Evolutionary conservation across 768 basidiomycete genomes (phyloP), one percentile per base, ranked within the genome.

Genomic region (Lactifluus volemus): DNA sequence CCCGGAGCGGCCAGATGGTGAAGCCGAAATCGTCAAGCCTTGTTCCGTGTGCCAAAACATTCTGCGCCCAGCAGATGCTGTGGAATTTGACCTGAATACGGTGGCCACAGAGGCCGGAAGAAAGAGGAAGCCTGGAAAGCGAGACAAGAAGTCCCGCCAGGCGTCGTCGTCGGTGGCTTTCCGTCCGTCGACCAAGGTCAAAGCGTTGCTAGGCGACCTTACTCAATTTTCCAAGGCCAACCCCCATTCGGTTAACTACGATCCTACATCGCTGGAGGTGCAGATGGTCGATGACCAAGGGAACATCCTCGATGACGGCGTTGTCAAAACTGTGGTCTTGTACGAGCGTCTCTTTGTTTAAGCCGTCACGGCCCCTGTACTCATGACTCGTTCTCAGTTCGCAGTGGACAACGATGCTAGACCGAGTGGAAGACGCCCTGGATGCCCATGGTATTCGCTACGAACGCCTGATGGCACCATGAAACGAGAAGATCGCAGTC

Each of bases 261-360:
- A 94, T 71, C 85, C 89, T 17, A 73, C 75, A 21, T 78, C 82
- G 41, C 73, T 86, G 49, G 90, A 88, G 70, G 78, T 92, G 21
- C 84, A 91, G 68, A 84, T 89, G 78, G 76, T 90, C 29, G 90
- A 95, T 65, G 77, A 79, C 48, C 73, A 88, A 53, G 92, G 90
- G 21, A 84, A 84, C 62, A 79, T 79, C 29, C 67, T 88, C 15
- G 86, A 88, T 53, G 85, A 88, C 49, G 84, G 83, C 4, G 69
- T 84, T 38, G 76, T 88, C 55, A 98, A 99, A 77, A 95, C 92
- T 4, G 88, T 98, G 45, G 95, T 98, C 55, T 98, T 98, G 90
- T 98, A 71, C 73, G 93, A 81, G 48, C 32, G 3, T 49, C 34
- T 55, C 47, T 38, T 62, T 56, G 53, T 15, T 57, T 49, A 49